A percentile compares a stretch with the other conserved stretches of the same genome.
Evolutionary conservation across 768 basidiomycete species (phyloP).

Genomic region (Sarcodon aspratus): DNA sequence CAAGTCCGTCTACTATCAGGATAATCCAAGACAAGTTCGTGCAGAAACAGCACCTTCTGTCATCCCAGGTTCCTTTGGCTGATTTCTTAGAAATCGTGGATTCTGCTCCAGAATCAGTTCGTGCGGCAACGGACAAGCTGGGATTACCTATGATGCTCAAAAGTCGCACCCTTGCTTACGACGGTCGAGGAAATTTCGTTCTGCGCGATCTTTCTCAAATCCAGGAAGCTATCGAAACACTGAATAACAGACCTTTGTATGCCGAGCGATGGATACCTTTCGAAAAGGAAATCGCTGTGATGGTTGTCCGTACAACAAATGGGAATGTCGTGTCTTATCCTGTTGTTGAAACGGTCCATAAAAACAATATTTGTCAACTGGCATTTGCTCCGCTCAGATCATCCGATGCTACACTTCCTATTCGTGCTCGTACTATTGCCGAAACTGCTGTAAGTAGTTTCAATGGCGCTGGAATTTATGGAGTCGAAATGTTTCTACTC

Average conservation of each 20-base stretch:
- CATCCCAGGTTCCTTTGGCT: slow-evolving; percentile 39
- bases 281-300: slow-evolving; percentile 84
- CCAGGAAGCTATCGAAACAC: slow-evolving; percentile 40
- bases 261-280: slow-evolving; percentile 94
- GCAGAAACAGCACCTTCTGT: slow-evolving; percentile 49
- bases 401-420: slow-evolving; percentile 38
- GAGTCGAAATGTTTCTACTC: slow-evolving; percentile 97
- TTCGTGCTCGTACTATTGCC: slow-evolving; percentile 59
- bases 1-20: slow-evolving; percentile 70
- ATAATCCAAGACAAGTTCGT: slow-evolving; percentile 73
- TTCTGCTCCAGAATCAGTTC: slow-evolving; percentile 36
- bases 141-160: slow-evolving; percentile 95
- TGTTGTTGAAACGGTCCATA: slow-evolving; percentile 90
- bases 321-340: slow-evolving; percentile 82
- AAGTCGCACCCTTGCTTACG: slow-evolving; percentile 90
- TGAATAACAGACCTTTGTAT: slow-evolving; percentile 68
- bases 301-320: slow-evolving; percentile 76
- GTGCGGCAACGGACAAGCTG: slow-evolving; percentile 39
- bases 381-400: slow-evolving; percentile 81
- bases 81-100: slow-evolving; percentile 49
- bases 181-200: slow-evolving; percentile 88
- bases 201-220: slow-evolving; percentile 43
- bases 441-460: slow-evolving; percentile 72
- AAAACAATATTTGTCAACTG: slow-evolving; percentile 86
- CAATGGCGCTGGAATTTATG: slow-evolving; percentile 87